These are phyloP conservation scores for Cladosporium sp. DNA, from an alignment of 2,329 filamentous ascomycete species.

Conservation along the genomic window DNA sequence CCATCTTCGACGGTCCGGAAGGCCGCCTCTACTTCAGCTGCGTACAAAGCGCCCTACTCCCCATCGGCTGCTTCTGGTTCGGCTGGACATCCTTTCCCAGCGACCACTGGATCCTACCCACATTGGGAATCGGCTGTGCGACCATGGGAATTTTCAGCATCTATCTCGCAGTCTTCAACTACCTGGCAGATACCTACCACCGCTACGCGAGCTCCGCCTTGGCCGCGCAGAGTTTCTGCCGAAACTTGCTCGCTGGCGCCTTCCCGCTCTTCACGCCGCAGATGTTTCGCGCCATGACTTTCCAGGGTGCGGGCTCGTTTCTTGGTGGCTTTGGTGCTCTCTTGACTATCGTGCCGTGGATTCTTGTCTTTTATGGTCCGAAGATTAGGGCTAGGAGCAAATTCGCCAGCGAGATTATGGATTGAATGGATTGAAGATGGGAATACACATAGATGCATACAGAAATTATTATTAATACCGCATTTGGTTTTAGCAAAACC, in stretches of 20 bases:
- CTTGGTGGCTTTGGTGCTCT: constrained; percentile 65
- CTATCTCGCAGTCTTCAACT: constrained; percentile 88
- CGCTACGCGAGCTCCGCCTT: constrained; percentile 78
- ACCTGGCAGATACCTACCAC: constrained; percentile 83
- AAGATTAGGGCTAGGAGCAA: constrained; percentile 69
- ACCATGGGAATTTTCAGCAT: constrained; percentile 84
- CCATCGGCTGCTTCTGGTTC: constrained; percentile 76
- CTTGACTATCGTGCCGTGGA: constrained; percentile 81
- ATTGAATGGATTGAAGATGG: constrained; percentile 6
- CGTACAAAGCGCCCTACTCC: constrained; percentile 67
- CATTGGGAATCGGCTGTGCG: constrained; percentile 65
- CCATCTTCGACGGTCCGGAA: constrained; percentile 56
- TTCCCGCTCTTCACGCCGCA: constrained; percentile 73
- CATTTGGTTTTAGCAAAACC: too few relatives aligned
- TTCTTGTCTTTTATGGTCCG: constrained; percentile 72
- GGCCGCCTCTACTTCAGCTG: constrained; percentile 79
- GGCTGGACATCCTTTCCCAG: constrained; percentile 62
- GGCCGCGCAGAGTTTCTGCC: constrained; percentile 79
- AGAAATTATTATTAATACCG: not conserved
- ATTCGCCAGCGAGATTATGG: constrained; percentile 55
- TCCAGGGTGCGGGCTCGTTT: constrained; percentile 65
- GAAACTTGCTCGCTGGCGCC: constrained; percentile 74
- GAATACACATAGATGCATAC: not conserved
- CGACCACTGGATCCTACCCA: constrained; percentile 68
- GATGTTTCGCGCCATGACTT: constrained; percentile 69